A percentile compares a stretch with the other conserved stretches of the same genome.
These are phyloP conservation scores for Saitozyma sp. DNA, from an alignment of 768 basidiomycete genomes.

Conservation along the genomic window DNA sequence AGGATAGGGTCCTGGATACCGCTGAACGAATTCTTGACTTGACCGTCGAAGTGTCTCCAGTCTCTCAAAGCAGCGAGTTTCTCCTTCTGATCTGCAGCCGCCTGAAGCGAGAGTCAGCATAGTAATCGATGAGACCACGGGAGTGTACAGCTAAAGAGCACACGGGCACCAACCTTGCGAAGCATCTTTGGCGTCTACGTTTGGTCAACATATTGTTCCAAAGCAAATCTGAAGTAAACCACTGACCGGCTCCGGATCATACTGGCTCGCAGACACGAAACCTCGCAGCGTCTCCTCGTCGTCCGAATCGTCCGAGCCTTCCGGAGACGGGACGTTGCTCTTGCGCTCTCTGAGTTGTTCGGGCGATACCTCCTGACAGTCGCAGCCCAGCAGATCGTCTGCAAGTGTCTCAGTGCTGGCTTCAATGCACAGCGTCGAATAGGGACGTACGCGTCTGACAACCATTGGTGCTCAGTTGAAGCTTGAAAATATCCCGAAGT, in stretches of 20 bases:
- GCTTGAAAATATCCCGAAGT: slow-evolving; percentile 90
- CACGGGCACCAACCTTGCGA: slow-evolving; percentile 28
- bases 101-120: slow-evolving; percentile 18
- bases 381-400: slow-evolving; percentile 81
- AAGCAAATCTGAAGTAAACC: not conserved
- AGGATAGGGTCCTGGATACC: slow-evolving; percentile 35
- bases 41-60: slow-evolving; percentile 50
- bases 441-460: slow-evolving; percentile 70
- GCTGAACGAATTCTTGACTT: slow-evolving; percentile 23
- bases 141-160: not conserved
- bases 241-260: slow-evolving; percentile 48
- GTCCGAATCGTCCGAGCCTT: slow-evolving; percentile 25
- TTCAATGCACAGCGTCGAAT: not conserved
- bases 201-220: slow-evolving; percentile 2
- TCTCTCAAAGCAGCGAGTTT: slow-evolving; percentile 50
- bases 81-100: slow-evolving; percentile 40
- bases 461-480: slow-evolving; percentile 67
- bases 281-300: slow-evolving; percentile 26
- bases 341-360: slow-evolving; percentile 13
- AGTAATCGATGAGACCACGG: not conserved
- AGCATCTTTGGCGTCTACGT: slow-evolving; percentile 37
- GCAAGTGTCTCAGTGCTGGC: slow-evolving; percentile 14
- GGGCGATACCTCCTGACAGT: slow-evolving; percentile 50
- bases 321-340: slow-evolving; percentile 41
- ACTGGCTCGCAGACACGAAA: slow-evolving; percentile 44